Conservation (phyloP, 1,139 yeast genomes). For the Pichia sp. region DNA sequence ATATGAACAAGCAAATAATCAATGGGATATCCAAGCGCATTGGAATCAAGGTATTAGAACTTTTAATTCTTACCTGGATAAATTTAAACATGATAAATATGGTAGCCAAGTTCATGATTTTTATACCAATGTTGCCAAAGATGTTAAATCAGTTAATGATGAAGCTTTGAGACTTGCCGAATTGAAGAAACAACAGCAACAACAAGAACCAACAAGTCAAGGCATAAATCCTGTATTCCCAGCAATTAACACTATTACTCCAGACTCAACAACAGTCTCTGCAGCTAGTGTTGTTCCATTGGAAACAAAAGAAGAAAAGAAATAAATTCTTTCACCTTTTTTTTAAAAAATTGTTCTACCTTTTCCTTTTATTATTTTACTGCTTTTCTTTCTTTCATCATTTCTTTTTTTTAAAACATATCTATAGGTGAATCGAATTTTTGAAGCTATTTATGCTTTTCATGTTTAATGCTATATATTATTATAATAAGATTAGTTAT, state of each 20-base stretch:
- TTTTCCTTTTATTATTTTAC: too few relatives aligned
- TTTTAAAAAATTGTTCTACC: not conserved
- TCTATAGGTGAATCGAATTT: too few relatives aligned
- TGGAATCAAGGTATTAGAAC: slow-evolving; percentile 31
- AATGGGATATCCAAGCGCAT: slow-evolving; percentile 34
- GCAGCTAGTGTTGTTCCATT: slow-evolving; percentile 24
- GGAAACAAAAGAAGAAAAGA: slow-evolving; percentile 9
- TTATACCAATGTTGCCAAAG: slow-evolving; percentile 47
- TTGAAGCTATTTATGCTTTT: too few relatives aligned
- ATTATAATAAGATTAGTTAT: too few relatives aligned
- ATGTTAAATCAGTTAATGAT: slow-evolving; percentile 58
- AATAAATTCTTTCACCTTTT: not conserved
- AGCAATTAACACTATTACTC: slow-evolving; percentile 17
- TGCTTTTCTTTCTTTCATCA: too few relatives aligned
- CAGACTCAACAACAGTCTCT: slow-evolving; percentile 20
- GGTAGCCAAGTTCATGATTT: slow-evolving; percentile 49
- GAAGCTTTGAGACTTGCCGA: slow-evolving; percentile 70
- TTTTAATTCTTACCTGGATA: slow-evolving; percentile 44
- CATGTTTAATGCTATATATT: too few relatives aligned
- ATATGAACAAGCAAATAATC: slow-evolving; percentile 32
- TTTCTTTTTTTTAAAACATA: too few relatives aligned
- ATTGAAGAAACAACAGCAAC: slow-evolving; percentile 36
- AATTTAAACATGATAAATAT: slow-evolving; percentile 32
- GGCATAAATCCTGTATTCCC: slow-evolving; percentile 12
- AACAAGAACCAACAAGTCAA: not conserved